phyloP scores from a whole-genome alignment of 2,329 filamentous ascomycete species.

The Penicillium sp. region DNA sequence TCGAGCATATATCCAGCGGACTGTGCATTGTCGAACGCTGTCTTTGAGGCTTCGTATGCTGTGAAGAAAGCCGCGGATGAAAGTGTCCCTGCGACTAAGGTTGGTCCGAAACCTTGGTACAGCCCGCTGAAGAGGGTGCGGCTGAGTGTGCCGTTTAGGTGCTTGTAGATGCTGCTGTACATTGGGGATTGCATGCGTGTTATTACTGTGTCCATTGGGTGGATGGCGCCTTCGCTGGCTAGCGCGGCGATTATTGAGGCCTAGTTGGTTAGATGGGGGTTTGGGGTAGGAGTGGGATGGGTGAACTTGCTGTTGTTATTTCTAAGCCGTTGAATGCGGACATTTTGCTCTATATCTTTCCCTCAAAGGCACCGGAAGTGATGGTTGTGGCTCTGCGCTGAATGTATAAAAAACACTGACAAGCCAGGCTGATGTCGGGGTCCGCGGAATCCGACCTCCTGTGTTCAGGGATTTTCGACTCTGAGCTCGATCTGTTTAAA shows the following conservation, averaged over 20 bases:
- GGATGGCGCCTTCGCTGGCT: constrained; percentile 10
- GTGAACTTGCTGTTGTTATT: neutral
- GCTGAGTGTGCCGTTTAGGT: constrained; percentile 3
- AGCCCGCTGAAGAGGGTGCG: constrained; percentile 7
- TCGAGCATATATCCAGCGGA: constrained; percentile 1
- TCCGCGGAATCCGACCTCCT: neutral
- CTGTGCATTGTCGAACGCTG: constrained; percentile 2
- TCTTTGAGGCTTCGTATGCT: constrained; percentile 12
- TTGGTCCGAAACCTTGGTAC: constrained; percentile 14
- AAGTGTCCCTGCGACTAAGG: constrained; percentile 2
- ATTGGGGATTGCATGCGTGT: constrained; percentile 12
- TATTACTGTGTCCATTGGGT: constrained; percentile 14
- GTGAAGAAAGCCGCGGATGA: constrained; percentile 5
- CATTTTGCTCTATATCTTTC: neutral
- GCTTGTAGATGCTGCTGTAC: constrained; percentile 8
- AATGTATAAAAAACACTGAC: neutral
- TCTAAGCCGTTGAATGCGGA: neutral
- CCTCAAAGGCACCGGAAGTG: too few species aligned
- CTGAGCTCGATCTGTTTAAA: neutral
- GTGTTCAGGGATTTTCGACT: too few species aligned
- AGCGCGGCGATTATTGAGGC: constrained; percentile 10
- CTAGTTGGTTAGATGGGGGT: neutral
- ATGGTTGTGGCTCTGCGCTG: neutral
- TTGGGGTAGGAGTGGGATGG: neutral
- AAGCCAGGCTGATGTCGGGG: neutral